Evolutionary conservation across 371 early-diverging fungal species (phyloP).

Genomic region (Batrachochytrium dendrobatidis): DNA sequence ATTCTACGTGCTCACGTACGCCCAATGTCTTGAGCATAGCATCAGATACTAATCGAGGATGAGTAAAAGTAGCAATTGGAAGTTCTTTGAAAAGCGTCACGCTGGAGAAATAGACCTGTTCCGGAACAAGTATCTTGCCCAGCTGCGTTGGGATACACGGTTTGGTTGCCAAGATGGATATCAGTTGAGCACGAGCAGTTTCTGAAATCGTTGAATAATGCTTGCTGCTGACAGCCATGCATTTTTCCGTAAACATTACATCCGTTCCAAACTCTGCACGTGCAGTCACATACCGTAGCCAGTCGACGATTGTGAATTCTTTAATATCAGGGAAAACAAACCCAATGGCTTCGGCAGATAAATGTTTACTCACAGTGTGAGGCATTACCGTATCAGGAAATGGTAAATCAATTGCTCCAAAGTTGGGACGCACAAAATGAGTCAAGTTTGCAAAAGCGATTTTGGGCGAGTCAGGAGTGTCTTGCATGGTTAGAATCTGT

Average conservation of each 20-base stretch:
- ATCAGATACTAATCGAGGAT: slow-evolving; percentile 48
- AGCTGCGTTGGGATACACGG: slow-evolving; percentile 65
- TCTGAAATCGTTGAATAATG: slow-evolving; percentile 40
- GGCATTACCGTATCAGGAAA: slow-evolving; percentile 58
- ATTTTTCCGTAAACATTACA: slow-evolving; percentile 58
- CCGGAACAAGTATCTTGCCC: slow-evolving; percentile 57
- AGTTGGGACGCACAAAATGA: not conserved
- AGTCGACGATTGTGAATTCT: slow-evolving; percentile 57
- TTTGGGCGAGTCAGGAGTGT: not conserved
- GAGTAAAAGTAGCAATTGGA: slow-evolving; percentile 54
- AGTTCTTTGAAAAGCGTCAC: slow-evolving; percentile 82
- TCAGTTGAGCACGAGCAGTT: slow-evolving; percentile 40
- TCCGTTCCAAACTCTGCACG: slow-evolving; percentile 46
- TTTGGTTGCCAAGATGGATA: slow-evolving; percentile 37
- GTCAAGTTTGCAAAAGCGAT: not conserved
- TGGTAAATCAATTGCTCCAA: slow-evolving; percentile 41
- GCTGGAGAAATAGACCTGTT: slow-evolving; percentile 66
- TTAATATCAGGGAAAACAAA: slow-evolving; percentile 1
- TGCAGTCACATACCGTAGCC: slow-evolving; percentile 50
- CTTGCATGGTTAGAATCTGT: not conserved
- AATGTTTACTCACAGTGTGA: slow-evolving; percentile 37
- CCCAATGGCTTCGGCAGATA: not conserved
- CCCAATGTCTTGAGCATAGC: slow-evolving; percentile 61
- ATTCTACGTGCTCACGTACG: slow-evolving; percentile 81
- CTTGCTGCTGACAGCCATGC: slow-evolving; percentile 48